Base-by-base conservation (phyloP, 148 eudicot species). In the Chenopodium quinoa region DNA sequence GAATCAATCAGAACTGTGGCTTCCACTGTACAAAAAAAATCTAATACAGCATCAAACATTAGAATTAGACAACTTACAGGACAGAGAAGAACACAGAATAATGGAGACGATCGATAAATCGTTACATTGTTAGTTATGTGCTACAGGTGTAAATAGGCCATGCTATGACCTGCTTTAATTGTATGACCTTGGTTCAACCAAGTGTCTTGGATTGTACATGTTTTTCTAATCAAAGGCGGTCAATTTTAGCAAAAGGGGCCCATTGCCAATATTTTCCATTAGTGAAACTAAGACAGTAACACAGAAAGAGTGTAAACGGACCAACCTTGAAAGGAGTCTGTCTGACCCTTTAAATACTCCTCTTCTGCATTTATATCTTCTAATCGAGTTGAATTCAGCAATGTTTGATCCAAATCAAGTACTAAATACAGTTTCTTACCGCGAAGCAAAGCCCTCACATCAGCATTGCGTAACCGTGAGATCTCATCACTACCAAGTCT, bases 371-470 rank as follows among this genome's bases (percentile, higher is more conserved):
- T 86, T 52, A 96, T 76, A 80, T 96, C 97, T 13, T 81, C 65
- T 29, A 96, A 27, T 54, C 92, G 87, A 40, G 93, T 89, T 86
- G 99, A 96, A 84, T 96, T 96, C 17, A 96, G 93, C 73, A 96
- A 86, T 56, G 98, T 96, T 58, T 93, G 98, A 84, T 96, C 99
- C 84, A 96, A 89, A 87, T 96, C 99, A 72, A 96, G 91, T 64
- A 96, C 93, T 86, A 96, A 83, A 83, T 82, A 86, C 44, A 96
- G 98, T 84, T 96, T 96, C 80, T 86, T 91, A 37, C 83, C 85
- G 46, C 84, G 84, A 25, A 92, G 82, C 86, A 96, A 81, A 70
- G 86, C 83, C 83, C 90, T 90, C 66, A 89, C 78, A 78, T 96
- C 98, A 68, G 82, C 89, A 65, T 90, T 82, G 71, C 97, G 92